Conservation (phyloP, 2,329 filamentous ascomycete genomes). For the Malbranchea cinnamomea region DNA sequence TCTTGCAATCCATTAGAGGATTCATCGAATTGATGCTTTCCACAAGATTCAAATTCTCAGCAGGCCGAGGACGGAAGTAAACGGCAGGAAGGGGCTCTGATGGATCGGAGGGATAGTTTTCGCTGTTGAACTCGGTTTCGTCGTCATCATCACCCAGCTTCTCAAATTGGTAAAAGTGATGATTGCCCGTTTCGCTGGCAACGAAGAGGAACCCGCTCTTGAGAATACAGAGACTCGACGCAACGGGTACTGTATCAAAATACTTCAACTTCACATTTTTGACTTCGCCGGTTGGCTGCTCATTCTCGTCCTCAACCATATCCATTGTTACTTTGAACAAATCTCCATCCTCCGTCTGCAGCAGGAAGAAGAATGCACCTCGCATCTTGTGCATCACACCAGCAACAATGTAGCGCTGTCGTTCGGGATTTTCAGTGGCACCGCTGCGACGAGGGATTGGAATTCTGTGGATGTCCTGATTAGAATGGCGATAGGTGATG, state of each 20-base stretch:
- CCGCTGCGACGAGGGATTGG: constrained; percentile 77
- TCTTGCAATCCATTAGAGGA: constrained; percentile 77
- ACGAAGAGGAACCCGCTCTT: constrained; percentile 94
- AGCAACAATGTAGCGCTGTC: constrained; percentile 73
- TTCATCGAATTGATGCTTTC: constrained; percentile 82
- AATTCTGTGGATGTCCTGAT: constrained; percentile 76
- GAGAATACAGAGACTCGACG: constrained; percentile 75
- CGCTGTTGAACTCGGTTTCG: constrained; percentile 72
- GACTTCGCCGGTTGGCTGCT: constrained; percentile 67
- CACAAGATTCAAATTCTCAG: constrained; percentile 71
- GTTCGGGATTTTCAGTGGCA: constrained; percentile 77
- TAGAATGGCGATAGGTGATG: constrained; percentile 93
- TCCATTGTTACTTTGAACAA: constrained; percentile 93
- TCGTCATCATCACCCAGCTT: constrained; percentile 93
- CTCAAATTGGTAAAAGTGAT: constrained; percentile 92
- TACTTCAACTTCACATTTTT: constrained; percentile 83
- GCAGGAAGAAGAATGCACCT: constrained; percentile 89
- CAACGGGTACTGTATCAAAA: constrained; percentile 88
- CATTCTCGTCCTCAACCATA: constrained; percentile 68
- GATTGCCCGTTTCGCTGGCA: constrained; percentile 82
- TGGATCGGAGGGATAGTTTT: constrained; percentile 64
- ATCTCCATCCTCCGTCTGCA: constrained; percentile 96
- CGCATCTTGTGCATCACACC: constrained; percentile 98
- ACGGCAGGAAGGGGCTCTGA: constrained; percentile 57
- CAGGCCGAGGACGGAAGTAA: constrained; percentile 67